These are phyloP conservation scores for Nicotiana obtusifolia DNA, from an alignment of 257 asterid genomes.

Conservation along the genomic window DNA sequence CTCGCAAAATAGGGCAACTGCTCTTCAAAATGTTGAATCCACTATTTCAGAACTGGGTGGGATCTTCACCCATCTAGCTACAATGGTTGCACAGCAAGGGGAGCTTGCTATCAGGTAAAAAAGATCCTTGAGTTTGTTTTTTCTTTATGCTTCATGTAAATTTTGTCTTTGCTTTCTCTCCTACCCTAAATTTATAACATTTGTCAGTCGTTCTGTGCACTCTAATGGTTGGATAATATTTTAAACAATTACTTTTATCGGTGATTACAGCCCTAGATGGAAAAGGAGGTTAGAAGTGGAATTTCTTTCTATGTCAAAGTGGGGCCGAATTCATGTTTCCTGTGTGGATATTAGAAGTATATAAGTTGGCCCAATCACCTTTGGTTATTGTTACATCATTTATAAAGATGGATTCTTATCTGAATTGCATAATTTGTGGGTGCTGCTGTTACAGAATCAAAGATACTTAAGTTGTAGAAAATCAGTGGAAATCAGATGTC, in stretches of 20 bases:
- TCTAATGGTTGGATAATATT: background rate
- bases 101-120: conserved; percentile 75
- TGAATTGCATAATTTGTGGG: background rate
- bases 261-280: background rate
- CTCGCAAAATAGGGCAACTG: conserved; percentile 55
- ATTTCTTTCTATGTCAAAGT: background rate
- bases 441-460: background rate
- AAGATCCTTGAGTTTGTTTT: background rate
- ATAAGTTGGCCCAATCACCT: background rate
- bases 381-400: background rate
- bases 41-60: conserved; percentile 79
- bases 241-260: background rate
- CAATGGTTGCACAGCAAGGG: conserved; percentile 90
- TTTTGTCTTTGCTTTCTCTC: background rate
- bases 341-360: background rate
- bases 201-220: background rate
- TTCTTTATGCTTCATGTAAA: conserved; percentile 1
- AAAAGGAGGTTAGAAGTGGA: background rate
- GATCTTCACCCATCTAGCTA: conserved; percentile 81
- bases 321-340: background rate
- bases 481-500: background rate
- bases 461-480: background rate
- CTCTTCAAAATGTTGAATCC: conserved; percentile 88
- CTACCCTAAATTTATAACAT: background rate
- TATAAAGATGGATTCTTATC: background rate